Conservation (phyloP, 1,139 yeast species). For the Lodderomyces beijingensis region DNA sequence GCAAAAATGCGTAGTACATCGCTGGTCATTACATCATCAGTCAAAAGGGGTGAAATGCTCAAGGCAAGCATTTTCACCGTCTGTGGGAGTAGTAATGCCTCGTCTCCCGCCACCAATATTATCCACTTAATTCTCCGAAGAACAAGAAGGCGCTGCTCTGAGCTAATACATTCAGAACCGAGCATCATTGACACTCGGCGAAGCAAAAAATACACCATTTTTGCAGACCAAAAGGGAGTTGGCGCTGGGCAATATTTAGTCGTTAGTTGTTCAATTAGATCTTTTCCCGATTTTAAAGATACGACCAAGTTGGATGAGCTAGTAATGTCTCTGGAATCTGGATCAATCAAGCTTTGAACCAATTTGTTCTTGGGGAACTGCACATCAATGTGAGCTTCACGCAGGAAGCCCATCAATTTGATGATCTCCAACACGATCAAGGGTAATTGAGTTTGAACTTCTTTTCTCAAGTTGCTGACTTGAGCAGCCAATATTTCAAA, state of each 20-base stretch:
- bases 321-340: slow-evolving; percentile 6
- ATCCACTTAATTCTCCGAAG: slow-evolving; percentile 41
- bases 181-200: slow-evolving; percentile 29
- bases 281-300: slow-evolving; percentile 25
- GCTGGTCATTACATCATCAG: background rate
- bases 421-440: slow-evolving; percentile 25
- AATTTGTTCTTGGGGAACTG: background rate
- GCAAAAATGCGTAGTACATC: slow-evolving; percentile 7
- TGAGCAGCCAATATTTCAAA: slow-evolving; percentile 18
- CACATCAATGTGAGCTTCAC: slow-evolving; percentile 15
- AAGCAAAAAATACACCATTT: slow-evolving; percentile 33
- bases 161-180: slow-evolving; percentile 5
- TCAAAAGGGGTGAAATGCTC: slow-evolving; percentile 19
- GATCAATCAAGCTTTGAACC: slow-evolving; percentile 8
- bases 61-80: slow-evolving; percentile 15
- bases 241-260: slow-evolving; percentile 15
- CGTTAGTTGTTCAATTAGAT: slow-evolving; percentile 16
- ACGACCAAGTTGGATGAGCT: slow-evolving; percentile 12
- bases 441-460: slow-evolving; percentile 17
- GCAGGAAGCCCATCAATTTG: slow-evolving; percentile 37
- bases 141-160: background rate
- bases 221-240: slow-evolving; percentile 33
- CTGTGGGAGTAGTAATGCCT: slow-evolving; percentile 15
- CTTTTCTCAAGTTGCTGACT: slow-evolving; percentile 15
- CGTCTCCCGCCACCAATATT: slow-evolving; percentile 22